These are phyloP conservation scores for Clavaria fumosa DNA, from an alignment of 768 basidiomycete species.

Conservation along the genomic window DNA sequence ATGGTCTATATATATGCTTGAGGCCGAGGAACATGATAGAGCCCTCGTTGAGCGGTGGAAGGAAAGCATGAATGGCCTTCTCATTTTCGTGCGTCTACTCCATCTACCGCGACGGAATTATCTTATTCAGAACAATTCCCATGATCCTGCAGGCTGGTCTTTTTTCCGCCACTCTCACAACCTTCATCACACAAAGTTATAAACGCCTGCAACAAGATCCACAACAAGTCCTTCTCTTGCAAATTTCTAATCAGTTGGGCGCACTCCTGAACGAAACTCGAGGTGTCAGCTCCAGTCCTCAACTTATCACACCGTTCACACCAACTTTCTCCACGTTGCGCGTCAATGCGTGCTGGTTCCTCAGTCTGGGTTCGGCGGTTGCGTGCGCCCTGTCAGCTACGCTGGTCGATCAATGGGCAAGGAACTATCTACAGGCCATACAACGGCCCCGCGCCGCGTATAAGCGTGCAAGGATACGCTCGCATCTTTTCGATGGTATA, in stretches of 20 bases:
- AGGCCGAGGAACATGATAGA: neutral
- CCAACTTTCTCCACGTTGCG: constrained; percentile 10
- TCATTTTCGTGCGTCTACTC: constrained; percentile 29
- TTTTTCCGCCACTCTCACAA: constrained; percentile 25
- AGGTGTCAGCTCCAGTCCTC: too few species aligned
- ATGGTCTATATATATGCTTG: constrained; percentile 3
- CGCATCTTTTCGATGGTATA: constrained; percentile 12
- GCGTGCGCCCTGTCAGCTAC: constrained; percentile 29
- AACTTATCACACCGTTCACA: neutral
- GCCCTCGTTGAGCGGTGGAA: constrained; percentile 21
- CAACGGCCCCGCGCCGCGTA: constrained; percentile 1
- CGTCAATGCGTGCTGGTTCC: constrained; percentile 34
- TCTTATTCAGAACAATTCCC: neutral
- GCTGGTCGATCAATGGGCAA: constrained; percentile 32
- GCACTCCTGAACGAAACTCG: neutral
- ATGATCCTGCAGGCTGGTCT: constrained; percentile 20
- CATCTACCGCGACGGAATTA: neutral
- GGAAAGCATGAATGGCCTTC: constrained; percentile 27
- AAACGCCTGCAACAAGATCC: constrained; percentile 21
- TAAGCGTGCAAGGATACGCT: constrained; percentile 4
- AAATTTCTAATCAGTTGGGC: constrained; percentile 1
- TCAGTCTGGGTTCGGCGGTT: constrained; percentile 26
- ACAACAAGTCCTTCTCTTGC: constrained; percentile 9
- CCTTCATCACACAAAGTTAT: constrained; percentile 21
- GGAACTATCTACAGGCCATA: constrained; percentile 19